Evolutionary conservation across 148 eudicot genomes (phyloP).

Genomic region (Amaranthus cruentus): DNA sequence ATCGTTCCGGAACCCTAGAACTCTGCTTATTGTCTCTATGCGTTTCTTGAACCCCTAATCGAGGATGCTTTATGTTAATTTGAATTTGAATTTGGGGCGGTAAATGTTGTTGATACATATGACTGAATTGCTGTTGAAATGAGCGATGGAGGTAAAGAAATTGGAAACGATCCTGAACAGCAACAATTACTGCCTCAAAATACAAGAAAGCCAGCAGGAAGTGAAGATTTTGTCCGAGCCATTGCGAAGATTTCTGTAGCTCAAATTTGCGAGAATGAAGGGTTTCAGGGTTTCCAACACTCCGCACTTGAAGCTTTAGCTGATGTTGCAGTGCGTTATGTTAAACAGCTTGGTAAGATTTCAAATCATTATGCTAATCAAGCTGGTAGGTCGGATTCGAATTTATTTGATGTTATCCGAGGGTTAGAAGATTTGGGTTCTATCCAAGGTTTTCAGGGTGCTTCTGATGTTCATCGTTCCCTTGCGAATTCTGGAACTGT

Average conservation of each 20-base stretch:
- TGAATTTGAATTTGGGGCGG: neutral
- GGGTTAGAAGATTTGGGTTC: conserved; percentile 69
- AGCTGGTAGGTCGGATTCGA: conserved; percentile 59
- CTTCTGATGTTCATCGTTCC: conserved; percentile 48
- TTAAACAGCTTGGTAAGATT: conserved; percentile 47
- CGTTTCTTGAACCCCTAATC: neutral
- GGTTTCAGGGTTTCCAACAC: conserved; percentile 66
- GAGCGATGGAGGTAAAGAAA: conserved; percentile 15
- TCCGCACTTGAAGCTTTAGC: conserved; percentile 53
- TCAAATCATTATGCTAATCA: conserved; percentile 45
- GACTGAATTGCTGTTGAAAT: conserved; percentile 7
- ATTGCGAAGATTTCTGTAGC: conserved; percentile 60
- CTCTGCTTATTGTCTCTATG: neutral
- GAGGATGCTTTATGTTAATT: neutral
- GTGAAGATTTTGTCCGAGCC: conserved; percentile 48
- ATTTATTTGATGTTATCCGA: conserved; percentile 64
- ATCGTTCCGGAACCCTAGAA: neutral
- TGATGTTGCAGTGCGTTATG: conserved; percentile 52
- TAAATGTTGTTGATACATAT: conserved; percentile 1
- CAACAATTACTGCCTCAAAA: neutral
- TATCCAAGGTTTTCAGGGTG: conserved; percentile 60
- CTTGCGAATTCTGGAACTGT: conserved; percentile 45
- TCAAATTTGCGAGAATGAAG: conserved; percentile 63
- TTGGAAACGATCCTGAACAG: neutral
- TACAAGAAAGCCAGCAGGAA: conserved; percentile 23